Evolutionary conservation across 2,329 filamentous ascomycete species (phyloP).

Genomic region (Calonectria henricotiae): DNA sequence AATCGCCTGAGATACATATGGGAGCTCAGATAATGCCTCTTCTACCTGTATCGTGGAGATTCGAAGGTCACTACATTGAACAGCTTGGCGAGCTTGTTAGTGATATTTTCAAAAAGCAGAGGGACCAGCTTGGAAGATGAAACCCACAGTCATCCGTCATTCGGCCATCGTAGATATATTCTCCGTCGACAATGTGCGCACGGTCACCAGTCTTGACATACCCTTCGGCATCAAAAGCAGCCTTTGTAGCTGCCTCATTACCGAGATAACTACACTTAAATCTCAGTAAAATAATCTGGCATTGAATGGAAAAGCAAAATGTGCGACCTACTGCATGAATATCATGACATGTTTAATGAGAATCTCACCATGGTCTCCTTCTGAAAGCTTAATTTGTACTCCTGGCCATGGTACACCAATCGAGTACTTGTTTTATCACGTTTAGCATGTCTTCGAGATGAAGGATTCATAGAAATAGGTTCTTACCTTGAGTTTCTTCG

Average conservation of each 20-base stretch:
- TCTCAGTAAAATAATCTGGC: too few species aligned
- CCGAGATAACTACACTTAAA: conserved; percentile 41
- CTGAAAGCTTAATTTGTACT: background rate
- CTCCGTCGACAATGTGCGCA: conserved; percentile 73
- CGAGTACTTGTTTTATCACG: background rate
- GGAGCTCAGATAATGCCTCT: conserved; percentile 37
- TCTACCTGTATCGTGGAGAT: conserved; percentile 45
- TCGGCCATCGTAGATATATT: conserved; percentile 46
- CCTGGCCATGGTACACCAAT: background rate
- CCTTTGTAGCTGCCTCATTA: conserved; percentile 82
- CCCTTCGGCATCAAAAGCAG: conserved; percentile 84
- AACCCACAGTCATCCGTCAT: conserved; percentile 44
- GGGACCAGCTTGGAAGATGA: background rate
- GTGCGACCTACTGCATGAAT: conserved; percentile 40
- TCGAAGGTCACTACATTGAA: conserved; percentile 27
- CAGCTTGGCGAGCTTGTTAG: conserved; percentile 27
- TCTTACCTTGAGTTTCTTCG: background rate
- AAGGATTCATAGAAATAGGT: accelerated
- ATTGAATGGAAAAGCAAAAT: background rate
- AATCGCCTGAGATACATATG: conserved; percentile 45
- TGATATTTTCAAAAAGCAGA: background rate
- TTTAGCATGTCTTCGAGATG: background rate
- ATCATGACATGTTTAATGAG: conserved; percentile 41
- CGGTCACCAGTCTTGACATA: conserved; percentile 97
- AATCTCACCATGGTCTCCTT: conserved; percentile 39